Percentiles rank a stretch among this genome's conserved stretches.
These are phyloP conservation scores for Tolypocladium pustulatum DNA, from an alignment of 2,329 filamentous ascomycete genomes.

Conservation along the genomic window DNA sequence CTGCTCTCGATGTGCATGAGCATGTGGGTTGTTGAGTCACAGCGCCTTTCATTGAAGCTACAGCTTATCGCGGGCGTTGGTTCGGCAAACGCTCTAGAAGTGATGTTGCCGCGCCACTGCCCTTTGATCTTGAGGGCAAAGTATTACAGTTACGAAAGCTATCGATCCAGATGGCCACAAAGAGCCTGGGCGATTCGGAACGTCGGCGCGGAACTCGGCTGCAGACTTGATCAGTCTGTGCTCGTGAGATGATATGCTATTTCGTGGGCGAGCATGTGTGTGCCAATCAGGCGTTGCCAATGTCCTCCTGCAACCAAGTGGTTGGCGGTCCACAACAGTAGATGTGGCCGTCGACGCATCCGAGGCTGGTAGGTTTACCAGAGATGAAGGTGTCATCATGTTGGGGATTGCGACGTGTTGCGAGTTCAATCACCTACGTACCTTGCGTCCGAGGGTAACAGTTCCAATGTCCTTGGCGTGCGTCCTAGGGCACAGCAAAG, in stretches of 20 bases:
- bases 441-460: not conserved
- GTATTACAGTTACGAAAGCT: not conserved
- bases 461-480: not conserved
- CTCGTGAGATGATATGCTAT: not conserved
- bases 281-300: constrained; percentile 7
- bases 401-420: not conserved
- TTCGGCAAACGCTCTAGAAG: not conserved
- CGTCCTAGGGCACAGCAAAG: not conserved
- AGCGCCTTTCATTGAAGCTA: not conserved
- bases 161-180: not conserved
- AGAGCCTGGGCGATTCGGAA: not conserved
- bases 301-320: constrained; percentile 18
- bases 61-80: not conserved
- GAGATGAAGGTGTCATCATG: constrained; percentile 28
- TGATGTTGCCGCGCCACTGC: not conserved
- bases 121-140: not conserved
- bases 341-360: constrained; percentile 8
- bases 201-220: not conserved
- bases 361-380: constrained; percentile 29
- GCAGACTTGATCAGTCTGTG: not conserved
- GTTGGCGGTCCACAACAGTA: constrained; percentile 9
- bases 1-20: not conserved
- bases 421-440: not conserved
- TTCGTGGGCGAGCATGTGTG: not conserved
- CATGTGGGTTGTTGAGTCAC: not conserved